Percentiles rank a stretch among this genome's conserved stretches.
phyloP scores from a whole-genome alignment of 2,329 filamentous ascomycete species.

The Pyricularia pennisetigena region DNA sequence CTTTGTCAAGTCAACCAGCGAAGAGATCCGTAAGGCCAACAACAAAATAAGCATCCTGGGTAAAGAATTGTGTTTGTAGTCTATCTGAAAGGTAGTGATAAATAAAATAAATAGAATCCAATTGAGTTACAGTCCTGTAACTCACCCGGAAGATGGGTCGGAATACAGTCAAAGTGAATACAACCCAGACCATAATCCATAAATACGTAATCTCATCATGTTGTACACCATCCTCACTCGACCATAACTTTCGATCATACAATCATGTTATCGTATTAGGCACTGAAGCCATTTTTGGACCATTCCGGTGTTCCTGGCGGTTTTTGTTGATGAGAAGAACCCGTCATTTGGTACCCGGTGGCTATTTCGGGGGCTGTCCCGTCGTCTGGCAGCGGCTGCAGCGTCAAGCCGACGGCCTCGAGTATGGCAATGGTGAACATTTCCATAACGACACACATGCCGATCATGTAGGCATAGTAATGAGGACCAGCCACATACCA shows the following conservation, averaged over 20 bases:
- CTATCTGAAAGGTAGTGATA: too few species aligned
- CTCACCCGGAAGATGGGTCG: too few species aligned
- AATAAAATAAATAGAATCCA: too few species aligned
- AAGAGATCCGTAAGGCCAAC: too few species aligned
- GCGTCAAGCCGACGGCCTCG: slow-evolving; percentile 27
- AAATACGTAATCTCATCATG: too few species aligned
- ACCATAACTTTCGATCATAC: background rate
- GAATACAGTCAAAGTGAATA: too few species aligned
- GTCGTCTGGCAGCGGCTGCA: slow-evolving; percentile 13
- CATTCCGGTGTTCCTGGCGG: background rate
- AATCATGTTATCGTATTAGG: background rate
- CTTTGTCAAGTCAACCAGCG: too few species aligned
- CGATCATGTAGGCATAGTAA: slow-evolving; percentile 23
- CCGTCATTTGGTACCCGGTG: background rate
- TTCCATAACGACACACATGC: slow-evolving; percentile 40
- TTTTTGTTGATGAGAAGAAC: background rate
- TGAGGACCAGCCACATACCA: slow-evolving; percentile 25
- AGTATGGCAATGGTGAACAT: slow-evolving; percentile 33
- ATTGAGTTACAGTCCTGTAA: too few species aligned
- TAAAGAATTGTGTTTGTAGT: too few species aligned
- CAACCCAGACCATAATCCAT: too few species aligned
- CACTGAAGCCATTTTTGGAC: background rate
- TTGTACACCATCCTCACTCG: background rate
- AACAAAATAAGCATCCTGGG: too few species aligned
- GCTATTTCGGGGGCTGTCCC: background rate